phyloP scores from a whole-genome alignment of 2,329 filamentous ascomycete species.

The Stagonosporopsis tanaceti region DNA sequence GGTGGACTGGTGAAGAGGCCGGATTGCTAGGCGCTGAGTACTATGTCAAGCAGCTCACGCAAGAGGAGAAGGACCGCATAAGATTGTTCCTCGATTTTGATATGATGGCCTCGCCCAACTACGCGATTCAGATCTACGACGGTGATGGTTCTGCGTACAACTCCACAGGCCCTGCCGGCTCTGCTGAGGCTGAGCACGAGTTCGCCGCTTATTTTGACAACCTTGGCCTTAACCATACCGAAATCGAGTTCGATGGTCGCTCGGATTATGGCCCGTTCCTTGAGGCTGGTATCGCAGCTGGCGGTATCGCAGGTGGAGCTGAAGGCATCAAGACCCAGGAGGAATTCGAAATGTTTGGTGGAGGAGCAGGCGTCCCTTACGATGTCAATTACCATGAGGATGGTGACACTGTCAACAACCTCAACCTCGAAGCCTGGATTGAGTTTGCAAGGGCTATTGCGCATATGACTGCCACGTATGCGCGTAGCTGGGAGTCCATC shows the following conservation, averaged over 20 bases:
- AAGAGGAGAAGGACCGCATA: slow-evolving; percentile 57
- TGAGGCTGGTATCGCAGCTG: slow-evolving; percentile 73
- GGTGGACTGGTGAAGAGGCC: slow-evolving; percentile 71
- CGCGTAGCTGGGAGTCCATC: slow-evolving; percentile 42
- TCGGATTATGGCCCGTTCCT: slow-evolving; percentile 84
- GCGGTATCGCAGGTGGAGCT: slow-evolving; percentile 79
- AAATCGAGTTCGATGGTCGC: slow-evolving; percentile 79
- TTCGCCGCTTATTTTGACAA: slow-evolving; percentile 51
- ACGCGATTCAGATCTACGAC: slow-evolving; percentile 64
- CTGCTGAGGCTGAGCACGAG: slow-evolving; percentile 72
- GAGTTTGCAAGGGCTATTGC: slow-evolving; percentile 69
- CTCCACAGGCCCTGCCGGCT: slow-evolving; percentile 66
- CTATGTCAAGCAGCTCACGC: slow-evolving; percentile 62
- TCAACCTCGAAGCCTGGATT: slow-evolving; percentile 63
- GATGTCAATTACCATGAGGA: slow-evolving; percentile 65
- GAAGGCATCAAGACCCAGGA: slow-evolving; percentile 76
- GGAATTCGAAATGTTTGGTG: slow-evolving; percentile 74
- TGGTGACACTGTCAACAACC: slow-evolving; percentile 62
- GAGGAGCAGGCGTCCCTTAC: slow-evolving; percentile 66
- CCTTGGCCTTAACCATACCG: slow-evolving; percentile 58
- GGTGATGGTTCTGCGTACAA: slow-evolving; percentile 65
- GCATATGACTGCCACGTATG: slow-evolving; percentile 48
- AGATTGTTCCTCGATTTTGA: slow-evolving; percentile 77
- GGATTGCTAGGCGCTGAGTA: slow-evolving; percentile 68
- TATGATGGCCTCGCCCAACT: slow-evolving; percentile 74